Conservation (phyloP, 2,329 filamentous ascomycete species). For the Fusarium proliferatum region DNA sequence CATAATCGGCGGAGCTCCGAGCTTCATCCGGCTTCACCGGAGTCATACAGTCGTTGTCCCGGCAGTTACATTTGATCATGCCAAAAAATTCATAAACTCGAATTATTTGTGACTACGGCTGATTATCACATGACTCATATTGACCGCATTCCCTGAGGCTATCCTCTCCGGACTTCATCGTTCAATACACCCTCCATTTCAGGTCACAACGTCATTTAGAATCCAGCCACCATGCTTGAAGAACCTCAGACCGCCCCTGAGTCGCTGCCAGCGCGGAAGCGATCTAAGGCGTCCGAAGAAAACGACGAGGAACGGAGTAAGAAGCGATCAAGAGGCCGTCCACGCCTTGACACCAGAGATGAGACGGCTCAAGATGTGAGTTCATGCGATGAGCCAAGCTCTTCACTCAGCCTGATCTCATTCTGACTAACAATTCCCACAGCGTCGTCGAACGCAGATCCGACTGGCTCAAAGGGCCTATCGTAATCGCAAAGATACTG, state of each 20-base stretch:
- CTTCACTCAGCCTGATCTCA: background rate
- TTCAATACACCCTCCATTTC: background rate
- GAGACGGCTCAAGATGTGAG: slow-evolving; percentile 82
- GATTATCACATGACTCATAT: background rate
- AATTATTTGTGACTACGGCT: background rate
- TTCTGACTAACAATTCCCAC: slow-evolving; percentile 38
- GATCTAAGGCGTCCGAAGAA: slow-evolving; percentile 38
- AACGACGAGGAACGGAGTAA: slow-evolving; percentile 57
- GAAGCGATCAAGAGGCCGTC: slow-evolving; percentile 77
- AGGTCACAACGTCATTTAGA: background rate
- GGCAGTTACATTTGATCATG: background rate
- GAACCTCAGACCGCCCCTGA: background rate
- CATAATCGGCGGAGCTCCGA: slow-evolving; percentile 11
- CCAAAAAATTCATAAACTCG: background rate
- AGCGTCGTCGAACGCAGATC: slow-evolving; percentile 88
- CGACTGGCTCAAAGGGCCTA: slow-evolving; percentile 88
- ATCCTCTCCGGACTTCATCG: background rate
- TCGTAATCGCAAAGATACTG: slow-evolving; percentile 83
- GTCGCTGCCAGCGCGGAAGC: slow-evolving; percentile 35
- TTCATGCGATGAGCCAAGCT: background rate
- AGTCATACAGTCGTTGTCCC: background rate
- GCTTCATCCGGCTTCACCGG: background rate
- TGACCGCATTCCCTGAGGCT: background rate
- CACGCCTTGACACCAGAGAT: slow-evolving; percentile 79
- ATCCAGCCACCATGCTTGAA: slow-evolving; percentile 16